These are phyloP conservation scores for Candida smagusa DNA, from an alignment of 1,139 yeast genomes.

Conservation along the genomic window DNA sequence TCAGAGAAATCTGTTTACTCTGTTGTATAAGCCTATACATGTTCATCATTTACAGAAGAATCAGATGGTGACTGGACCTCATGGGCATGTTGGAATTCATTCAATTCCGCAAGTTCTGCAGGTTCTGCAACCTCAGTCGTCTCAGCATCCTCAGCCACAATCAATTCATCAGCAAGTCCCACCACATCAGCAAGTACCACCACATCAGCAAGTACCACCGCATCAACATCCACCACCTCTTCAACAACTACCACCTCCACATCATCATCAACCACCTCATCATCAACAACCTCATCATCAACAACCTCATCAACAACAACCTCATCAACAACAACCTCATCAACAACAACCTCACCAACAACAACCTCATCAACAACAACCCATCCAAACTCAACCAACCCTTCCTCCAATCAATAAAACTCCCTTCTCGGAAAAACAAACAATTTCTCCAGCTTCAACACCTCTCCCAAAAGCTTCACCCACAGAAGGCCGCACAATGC, in stretches of 20 bases:
- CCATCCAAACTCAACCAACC: constrained; percentile 11
- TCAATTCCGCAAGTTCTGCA: too few species aligned
- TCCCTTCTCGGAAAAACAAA: constrained; percentile 4
- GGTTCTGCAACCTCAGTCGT: too few species aligned
- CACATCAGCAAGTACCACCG: too few species aligned
- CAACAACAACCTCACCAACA: constrained; percentile 1
- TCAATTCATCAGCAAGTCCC: not conserved
- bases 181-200: too few species aligned
- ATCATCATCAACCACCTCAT: too few species aligned
- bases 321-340: not conserved
- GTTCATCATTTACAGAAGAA: too few species aligned
- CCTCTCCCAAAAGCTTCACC: constrained; percentile 1
- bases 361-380: not conserved
- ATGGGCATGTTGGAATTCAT: too few species aligned
- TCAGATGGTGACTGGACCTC: too few species aligned
- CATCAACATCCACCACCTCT: too few species aligned
- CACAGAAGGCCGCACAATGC: constrained; percentile 7
- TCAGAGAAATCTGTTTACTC: constrained; percentile 17
- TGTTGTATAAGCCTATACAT: constrained; percentile 14
- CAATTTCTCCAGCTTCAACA: not conserved
- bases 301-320: too few species aligned
- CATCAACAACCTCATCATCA: too few species aligned
- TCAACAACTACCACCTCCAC: too few species aligned
- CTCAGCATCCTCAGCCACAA: constrained; percentile 2
- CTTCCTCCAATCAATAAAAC: constrained; percentile 2